Percentiles rank a stretch among this genome's conserved stretches.
Conservation (phyloP, 805 yeast genomes). For the Myxozyma sirexii region DNA sequence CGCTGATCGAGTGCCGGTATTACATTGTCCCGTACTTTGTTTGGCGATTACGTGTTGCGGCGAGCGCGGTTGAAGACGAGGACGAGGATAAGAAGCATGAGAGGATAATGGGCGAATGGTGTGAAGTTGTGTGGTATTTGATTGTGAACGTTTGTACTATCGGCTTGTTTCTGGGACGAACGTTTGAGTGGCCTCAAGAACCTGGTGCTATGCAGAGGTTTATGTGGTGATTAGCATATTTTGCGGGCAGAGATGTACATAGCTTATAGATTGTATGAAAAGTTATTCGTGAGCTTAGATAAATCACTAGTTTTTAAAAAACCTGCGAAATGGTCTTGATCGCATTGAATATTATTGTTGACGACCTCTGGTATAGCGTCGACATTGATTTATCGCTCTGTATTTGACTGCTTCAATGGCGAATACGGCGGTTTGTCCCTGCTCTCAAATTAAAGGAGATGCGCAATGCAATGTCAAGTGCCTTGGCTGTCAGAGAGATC, state of each 20-base stretch:
- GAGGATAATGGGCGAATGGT: background rate
- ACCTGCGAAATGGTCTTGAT: background rate
- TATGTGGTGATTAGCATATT: conserved; percentile 63
- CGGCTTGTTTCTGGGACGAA: conserved; percentile 58
- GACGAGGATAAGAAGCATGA: conserved; percentile 42
- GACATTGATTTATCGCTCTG: too few species aligned
- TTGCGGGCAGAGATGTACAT: background rate
- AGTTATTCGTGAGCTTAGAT: background rate
- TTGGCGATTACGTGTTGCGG: conserved; percentile 62
- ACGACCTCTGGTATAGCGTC: too few species aligned
- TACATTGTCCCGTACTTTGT: conserved; percentile 78
- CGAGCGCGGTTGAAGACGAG: conserved; percentile 24
- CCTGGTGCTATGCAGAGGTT: conserved; percentile 67
- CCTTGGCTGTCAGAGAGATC: too few species aligned
- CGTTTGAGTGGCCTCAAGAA: conserved; percentile 71
- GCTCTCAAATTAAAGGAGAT: too few species aligned
- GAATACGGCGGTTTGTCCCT: too few species aligned
- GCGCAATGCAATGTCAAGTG: too few species aligned
- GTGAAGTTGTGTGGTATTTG: conserved; percentile 56
- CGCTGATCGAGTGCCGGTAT: conserved; percentile 91
- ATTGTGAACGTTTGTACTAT: conserved; percentile 57
- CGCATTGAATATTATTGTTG: too few species aligned
- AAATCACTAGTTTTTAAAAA: background rate
- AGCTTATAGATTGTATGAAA: background rate
- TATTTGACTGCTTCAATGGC: too few species aligned